Evolutionary conservation across 176 grass and related monocot genomes (phyloP), one percentile per base, ranked within the genome.

Genomic region (Typha latifolia): DNA sequence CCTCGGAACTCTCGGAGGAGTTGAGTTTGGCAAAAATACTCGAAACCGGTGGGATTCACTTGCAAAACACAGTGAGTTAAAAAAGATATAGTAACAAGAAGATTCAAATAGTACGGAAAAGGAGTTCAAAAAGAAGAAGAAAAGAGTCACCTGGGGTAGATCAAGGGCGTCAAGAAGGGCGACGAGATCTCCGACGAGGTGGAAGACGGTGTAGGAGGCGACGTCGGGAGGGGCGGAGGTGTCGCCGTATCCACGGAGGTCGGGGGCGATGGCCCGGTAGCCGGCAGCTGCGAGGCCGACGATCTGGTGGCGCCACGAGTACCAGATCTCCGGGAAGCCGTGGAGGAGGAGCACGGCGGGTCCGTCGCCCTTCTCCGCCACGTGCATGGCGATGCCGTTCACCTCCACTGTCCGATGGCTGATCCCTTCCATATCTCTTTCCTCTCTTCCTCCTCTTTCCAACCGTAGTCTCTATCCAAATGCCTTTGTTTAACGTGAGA

Each of bases 251-350:
- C 86, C 90, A 14, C 90, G 80, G 74, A 95, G 80, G 59, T 95
- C 90, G 9, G 86, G 90, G 12, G 90, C 90, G 9, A 90, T 43
- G 68, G 79, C 85, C 5, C 75, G 82, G 78, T 86, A 95, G 22
- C 90, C 86, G 2, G 55, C 68, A 23, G 77, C 80, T 5, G 90
- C 84, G 48, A 95, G 83, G 74, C 65, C 62, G 22, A 21, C 21
- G 63, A 95, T 86, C 80, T 90, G 90, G 75, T 69, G 78, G 61
- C 90, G 80, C 90, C 90, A 95, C 26, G 90, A 86, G 83, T 85
- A 87, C 86, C 90, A 95, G 11, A 95, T 78, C 68, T 95, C 90
- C 24, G 90, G 86, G 75, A 95, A 95, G 59, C 90, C 86, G 69
- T 95, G 90, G 59, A 95, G 32, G 67, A 95, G 71, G 9, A 95